Conservation (phyloP, 768 basidiomycete genomes). For the Phanerochaete sordida region DNA sequence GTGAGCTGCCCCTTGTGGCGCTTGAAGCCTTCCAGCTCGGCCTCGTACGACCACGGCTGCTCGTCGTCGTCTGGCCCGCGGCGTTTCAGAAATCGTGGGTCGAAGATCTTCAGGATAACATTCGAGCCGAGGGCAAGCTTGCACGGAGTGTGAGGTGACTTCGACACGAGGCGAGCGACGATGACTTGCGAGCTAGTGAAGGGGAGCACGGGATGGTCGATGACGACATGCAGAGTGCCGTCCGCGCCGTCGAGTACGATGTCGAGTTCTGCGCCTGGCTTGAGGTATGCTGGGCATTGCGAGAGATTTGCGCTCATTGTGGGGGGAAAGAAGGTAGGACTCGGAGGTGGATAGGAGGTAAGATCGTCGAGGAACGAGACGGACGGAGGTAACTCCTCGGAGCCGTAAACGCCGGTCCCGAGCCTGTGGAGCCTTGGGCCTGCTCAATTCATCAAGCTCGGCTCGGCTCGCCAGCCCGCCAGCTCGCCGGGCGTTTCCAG, state of each 20-base stretch:
- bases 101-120: not conserved
- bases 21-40: not conserved
- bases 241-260: not conserved
- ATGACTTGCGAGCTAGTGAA: not conserved
- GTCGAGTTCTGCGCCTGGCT: not conserved
- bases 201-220: not conserved
- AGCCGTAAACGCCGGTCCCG: too few species aligned
- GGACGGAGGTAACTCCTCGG: too few species aligned
- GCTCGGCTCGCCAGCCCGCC: too few species aligned
- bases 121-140: not conserved
- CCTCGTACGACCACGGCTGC: not conserved
- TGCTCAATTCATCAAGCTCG: too few species aligned
- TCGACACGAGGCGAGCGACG: not conserved
- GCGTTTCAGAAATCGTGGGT: not conserved
- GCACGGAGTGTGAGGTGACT: not conserved
- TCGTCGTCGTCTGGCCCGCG: not conserved
- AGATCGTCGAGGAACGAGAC: too few species aligned
- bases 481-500: too few species aligned
- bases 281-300: not conserved
- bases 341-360: too few species aligned
- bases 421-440: too few species aligned
- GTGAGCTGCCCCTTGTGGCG: not conserved
- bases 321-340: too few species aligned
- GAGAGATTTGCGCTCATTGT: not conserved
- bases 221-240: not conserved